Evolutionary conservation across 1,284 basidiomycete genomes (phyloP), one percentile per base, ranked within the genome.

Genomic region (Marasmius tenuissimus): DNA sequence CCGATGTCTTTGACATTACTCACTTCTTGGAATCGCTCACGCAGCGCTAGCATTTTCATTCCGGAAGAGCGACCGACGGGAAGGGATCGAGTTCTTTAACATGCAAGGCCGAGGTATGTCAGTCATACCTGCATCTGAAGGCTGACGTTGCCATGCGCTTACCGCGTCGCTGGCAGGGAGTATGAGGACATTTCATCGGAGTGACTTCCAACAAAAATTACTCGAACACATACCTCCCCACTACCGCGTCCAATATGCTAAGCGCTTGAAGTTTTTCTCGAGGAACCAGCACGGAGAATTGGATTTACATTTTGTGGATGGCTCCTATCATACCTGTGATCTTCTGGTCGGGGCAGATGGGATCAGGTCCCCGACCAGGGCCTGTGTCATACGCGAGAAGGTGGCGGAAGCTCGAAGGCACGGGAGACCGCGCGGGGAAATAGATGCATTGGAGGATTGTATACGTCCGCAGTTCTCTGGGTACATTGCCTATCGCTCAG

Each of bases 291-390:
- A 61, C n/a, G 51, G 51, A 20, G 20, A 49, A 37, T 40, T 64
- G 50, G 37, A 60, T 49, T 55, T 70, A 8, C 39, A 60, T 33
- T 71, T 73, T 48, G 59, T 64, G n/a, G 70, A 73, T 49, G 62
- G 66, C 10, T 63, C 65, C 6, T 61, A 54, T 4, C 64, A 69
- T 3, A 62, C 48, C 9, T 73, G 71, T 53, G 71, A 73, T 63
- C 61, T 72, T 14, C 62, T 73, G 8, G 60, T 73, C 33, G 71
- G 70, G 0, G 68, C 68, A 22, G 71, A 73, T 60, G 71, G 71
- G 40, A 66, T 73, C 18, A 69, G 69, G 38, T 73, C 71, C 38
- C 55, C 63, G 12, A 57, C 57, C 33, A 22, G 63, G 22, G 56
- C 40, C n/a, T 58, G 48, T 35, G 35, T 64, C 16, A 34, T 64